Evolutionary conservation across 768 basidiomycete species (phyloP).

Genomic region (Russula griseocarnosa): DNA sequence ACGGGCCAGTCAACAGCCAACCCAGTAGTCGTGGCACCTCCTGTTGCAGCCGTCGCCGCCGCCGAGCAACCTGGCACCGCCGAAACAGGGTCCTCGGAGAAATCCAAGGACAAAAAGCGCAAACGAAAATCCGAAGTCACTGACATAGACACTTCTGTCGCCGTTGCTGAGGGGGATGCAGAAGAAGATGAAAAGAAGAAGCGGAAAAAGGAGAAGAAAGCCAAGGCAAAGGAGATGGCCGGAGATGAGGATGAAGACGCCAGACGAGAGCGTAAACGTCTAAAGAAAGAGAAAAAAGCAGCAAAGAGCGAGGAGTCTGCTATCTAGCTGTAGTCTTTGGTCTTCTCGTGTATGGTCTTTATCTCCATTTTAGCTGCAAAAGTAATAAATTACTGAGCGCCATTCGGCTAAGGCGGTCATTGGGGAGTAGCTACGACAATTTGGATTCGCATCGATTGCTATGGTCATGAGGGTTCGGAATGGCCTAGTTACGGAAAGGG

Average conservation of each 20-base stretch:
- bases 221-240: constrained; percentile 33
- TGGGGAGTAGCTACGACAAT: too few relatives aligned
- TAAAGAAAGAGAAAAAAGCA: constrained; percentile 68
- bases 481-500: too few relatives aligned
- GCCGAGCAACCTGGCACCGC: constrained; percentile 31
- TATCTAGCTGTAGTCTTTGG: neutral
- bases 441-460: too few relatives aligned
- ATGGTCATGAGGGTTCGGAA: too few relatives aligned
- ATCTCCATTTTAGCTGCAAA: neutral
- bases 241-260: constrained; percentile 55
- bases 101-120: constrained; percentile 78
- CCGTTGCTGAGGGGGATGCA: constrained; percentile 38
- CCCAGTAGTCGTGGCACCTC: constrained; percentile 24
- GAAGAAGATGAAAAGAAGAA: constrained; percentile 55
- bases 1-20: constrained; percentile 38
- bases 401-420: neutral
- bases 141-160: constrained; percentile 43
- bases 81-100: constrained; percentile 40
- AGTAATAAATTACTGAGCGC: neutral
- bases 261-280: constrained; percentile 55
- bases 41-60: constrained; percentile 32
- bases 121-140: constrained; percentile 69
- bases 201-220: constrained; percentile 42
- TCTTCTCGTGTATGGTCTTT: neutral
- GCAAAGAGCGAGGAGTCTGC: constrained; percentile 38